phyloP scores from a whole-genome alignment of 2,329 filamentous ascomycete genomes.

The Fusarium sp. region DNA sequence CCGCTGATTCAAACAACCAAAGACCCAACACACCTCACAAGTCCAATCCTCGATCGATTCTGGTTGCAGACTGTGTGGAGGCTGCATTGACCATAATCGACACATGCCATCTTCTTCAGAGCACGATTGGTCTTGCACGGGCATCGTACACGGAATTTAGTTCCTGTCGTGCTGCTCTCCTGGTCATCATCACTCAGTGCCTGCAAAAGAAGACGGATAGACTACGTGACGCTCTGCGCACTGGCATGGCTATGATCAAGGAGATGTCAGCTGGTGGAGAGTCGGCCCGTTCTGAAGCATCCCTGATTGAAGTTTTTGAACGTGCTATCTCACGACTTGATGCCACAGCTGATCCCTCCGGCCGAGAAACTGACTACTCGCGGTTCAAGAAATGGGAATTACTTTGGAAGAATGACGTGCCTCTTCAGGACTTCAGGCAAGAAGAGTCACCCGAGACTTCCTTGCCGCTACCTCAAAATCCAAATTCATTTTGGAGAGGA shows the following conservation, averaged over 20 bases:
- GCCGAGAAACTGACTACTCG: constrained; percentile 59
- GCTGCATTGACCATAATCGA: constrained; percentile 61
- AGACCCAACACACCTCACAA: constrained; percentile 42
- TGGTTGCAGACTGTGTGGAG: constrained; percentile 63
- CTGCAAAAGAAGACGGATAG: constrained; percentile 50
- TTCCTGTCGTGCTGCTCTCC: constrained; percentile 62
- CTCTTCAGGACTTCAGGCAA: constrained; percentile 39
- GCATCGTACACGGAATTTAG: constrained; percentile 66
- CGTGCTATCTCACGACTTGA: constrained; percentile 57
- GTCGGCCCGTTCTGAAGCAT: constrained; percentile 61
- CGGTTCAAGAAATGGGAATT: constrained; percentile 63
- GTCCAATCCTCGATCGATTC: constrained; percentile 46
- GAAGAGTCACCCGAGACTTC: constrained; percentile 38
- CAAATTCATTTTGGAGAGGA: constrained; percentile 36
- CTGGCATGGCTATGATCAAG: constrained; percentile 60
- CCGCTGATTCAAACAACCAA: constrained; percentile 44
- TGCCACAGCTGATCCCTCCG: constrained; percentile 50
- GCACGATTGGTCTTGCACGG: constrained; percentile 61
- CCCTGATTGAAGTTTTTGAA: constrained; percentile 63
- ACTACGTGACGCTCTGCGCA: constrained; percentile 56
- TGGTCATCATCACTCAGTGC: constrained; percentile 56
- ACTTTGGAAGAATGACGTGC: constrained; percentile 54
- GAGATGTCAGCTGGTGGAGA: constrained; percentile 63
- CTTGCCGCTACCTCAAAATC: constrained; percentile 37
- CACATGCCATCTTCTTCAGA: constrained; percentile 58